Base-by-base conservation (phyloP, 2,329 filamentous ascomycete species). In the Sporothrix brunneoviolacea region DNA sequence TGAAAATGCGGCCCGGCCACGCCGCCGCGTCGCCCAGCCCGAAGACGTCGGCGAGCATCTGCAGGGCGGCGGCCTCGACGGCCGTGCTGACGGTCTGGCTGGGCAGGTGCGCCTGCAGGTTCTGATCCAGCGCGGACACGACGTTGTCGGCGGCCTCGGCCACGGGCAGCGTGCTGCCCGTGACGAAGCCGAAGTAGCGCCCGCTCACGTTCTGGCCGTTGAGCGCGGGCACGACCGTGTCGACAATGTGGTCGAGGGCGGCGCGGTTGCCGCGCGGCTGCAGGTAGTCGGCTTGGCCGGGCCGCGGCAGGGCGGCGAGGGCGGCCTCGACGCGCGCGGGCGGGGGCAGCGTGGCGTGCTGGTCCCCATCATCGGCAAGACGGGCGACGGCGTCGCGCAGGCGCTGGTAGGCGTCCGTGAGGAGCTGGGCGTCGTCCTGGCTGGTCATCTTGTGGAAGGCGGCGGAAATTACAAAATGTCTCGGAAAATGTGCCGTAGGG, bases 151-250 rank as follows among this genome's bases (percentile, higher is more conserved):
- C 91, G 48, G 88, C 79, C 58, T 85, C 77, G 28, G 90, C 90
- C 21, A 89, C 81, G 6, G 89, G 88, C 0, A 91, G 86, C 8
- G 77, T 74, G 13, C 88, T 86, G 39, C 91, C 91, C 0, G 84
- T 95, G 6, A 96, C 86, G 64, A 96, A 95, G 53, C 89, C 91
- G 65, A 88, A 94, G 72, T 94, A 95, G 49, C 82, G 80, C 10
- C 80, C 67, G 38, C 77, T 81, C 37, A 77, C 74, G 57, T 80
- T 83, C 60, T 81, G 78, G 15, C 74, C 77, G 59, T 84, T 89
- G 53, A 93, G 75, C 1, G 76, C 85, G 2, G 77, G 76, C 36
- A 77, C 67, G 51, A 80, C 67, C 52, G 70, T 65, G 8, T 58
- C 28, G 9, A 70, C 58, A 32, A 80, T 69, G 61, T 81, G 76